A percentile compares a stretch with the other conserved stretches of the same genome.
Conservation (phyloP, 2,329 filamentous ascomycete species). For the Colletotrichum sp. region DNA sequence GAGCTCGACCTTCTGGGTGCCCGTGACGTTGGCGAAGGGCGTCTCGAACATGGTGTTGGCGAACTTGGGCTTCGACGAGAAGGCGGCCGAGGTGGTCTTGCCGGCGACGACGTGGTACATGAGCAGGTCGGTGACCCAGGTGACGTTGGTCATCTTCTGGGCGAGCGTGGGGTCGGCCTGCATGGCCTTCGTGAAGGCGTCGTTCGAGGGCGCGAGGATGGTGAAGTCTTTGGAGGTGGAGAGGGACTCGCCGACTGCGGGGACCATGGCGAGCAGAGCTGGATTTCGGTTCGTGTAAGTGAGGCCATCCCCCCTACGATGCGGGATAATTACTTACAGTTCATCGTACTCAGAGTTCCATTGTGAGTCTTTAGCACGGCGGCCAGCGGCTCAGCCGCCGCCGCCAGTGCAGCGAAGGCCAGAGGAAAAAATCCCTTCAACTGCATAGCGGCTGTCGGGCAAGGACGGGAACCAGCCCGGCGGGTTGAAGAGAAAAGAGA, state of each 20-base stretch:
- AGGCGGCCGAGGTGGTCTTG: constrained; percentile 41
- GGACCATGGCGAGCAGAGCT: constrained; percentile 23
- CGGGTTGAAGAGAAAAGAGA: neutral
- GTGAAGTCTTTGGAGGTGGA: constrained; percentile 34
- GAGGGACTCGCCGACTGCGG: constrained; percentile 30
- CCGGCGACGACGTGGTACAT: constrained; percentile 66
- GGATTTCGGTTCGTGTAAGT: neutral
- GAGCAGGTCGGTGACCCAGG: constrained; percentile 55
- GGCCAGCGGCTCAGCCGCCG: constrained; percentile 24
- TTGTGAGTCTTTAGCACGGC: constrained; percentile 26
- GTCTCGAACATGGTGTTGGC: constrained; percentile 33
- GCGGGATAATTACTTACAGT: constrained; percentile 9
- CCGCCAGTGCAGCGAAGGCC: constrained; percentile 23
- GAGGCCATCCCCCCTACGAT: neutral
- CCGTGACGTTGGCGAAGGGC: constrained; percentile 53
- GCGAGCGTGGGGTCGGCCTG: constrained; percentile 34
- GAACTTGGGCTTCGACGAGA: constrained; percentile 32
- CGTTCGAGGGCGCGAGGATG: constrained; percentile 63
- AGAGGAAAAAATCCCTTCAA: constrained; percentile 23
- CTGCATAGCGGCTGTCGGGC: constrained; percentile 23
- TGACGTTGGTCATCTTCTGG: constrained; percentile 36
- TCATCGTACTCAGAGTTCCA: constrained; percentile 28
- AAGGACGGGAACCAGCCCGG: constrained; percentile 3
- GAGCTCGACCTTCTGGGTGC: constrained; percentile 50
- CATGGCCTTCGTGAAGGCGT: constrained; percentile 50